Conservation (phyloP, 78 protist genomes). For the Bodo saltans region DNA sequence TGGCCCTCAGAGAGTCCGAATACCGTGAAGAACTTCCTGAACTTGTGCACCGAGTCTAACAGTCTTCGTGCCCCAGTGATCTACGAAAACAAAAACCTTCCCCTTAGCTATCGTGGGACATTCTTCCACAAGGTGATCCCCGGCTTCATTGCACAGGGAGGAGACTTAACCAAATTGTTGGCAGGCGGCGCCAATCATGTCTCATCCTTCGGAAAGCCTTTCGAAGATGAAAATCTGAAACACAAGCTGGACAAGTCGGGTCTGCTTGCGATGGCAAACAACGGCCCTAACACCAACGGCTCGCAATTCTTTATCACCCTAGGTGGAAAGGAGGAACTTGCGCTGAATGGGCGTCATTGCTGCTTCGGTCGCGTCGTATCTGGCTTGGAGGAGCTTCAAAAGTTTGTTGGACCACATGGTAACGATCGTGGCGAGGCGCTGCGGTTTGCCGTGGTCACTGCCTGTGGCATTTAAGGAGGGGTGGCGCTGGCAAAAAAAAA, state of each 20-base stretch:
- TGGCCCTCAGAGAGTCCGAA: conserved; percentile 51
- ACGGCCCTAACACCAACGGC: conserved; percentile 30
- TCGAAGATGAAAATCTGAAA: conserved; percentile 60
- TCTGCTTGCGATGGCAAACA: background rate
- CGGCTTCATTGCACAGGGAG: conserved; percentile 64
- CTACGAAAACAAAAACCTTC: conserved; percentile 32
- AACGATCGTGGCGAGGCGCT: too few species aligned
- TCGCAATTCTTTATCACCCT: conserved; percentile 5
- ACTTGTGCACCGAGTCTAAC: conserved; percentile 76
- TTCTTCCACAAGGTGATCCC: background rate
- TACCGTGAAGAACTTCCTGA: conserved; percentile 83
- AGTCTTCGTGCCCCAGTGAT: conserved; percentile 35
- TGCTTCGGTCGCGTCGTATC: background rate
- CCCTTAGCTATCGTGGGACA: background rate
- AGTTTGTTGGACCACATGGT: too few species aligned
- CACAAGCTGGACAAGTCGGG: conserved; percentile 20
- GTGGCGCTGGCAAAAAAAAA: too few species aligned
- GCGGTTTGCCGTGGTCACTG: too few species aligned
- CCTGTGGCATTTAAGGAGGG: too few species aligned
- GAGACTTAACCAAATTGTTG: conserved; percentile 82
- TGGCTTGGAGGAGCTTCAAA: conserved; percentile 4
- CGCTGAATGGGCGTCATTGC: conserved; percentile 17
- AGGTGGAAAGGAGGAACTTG: background rate
- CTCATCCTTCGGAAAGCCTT: conserved; percentile 76
- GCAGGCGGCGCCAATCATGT: conserved; percentile 91